Evolutionary conservation across 2,329 filamentous ascomycete species (phyloP).

Genomic region (Hypomyces rosellus): DNA sequence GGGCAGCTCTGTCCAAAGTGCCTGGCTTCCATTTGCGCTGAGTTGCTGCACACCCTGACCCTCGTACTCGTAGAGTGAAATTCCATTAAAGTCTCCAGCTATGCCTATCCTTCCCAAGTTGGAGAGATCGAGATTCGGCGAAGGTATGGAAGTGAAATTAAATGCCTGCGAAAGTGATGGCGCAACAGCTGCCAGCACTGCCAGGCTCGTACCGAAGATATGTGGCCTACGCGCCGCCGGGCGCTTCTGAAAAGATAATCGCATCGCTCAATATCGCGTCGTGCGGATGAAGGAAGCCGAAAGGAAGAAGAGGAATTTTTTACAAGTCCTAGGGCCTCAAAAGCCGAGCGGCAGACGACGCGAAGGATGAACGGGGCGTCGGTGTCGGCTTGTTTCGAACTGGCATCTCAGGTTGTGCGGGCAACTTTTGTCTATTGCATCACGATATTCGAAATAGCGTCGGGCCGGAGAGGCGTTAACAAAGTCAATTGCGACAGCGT

Average conservation of each 20-base stretch:
- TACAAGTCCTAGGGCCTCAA: constrained; percentile 2
- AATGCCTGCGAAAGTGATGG: constrained; percentile 42
- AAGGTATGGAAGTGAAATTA: constrained; percentile 55
- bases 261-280: constrained; percentile 35
- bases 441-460: constrained; percentile 14
- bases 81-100: constrained; percentile 81
- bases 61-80: constrained; percentile 82
- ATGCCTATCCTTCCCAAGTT: constrained; percentile 77
- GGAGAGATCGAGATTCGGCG: constrained; percentile 70
- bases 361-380: constrained; percentile 13
- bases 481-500: not conserved
- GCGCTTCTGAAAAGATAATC: constrained; percentile 39
- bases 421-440: constrained; percentile 22
- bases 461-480: constrained; percentile 10
- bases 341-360: constrained; percentile 5
- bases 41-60: constrained; percentile 67
- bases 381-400: constrained; percentile 13
- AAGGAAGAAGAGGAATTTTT: not conserved
- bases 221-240: constrained; percentile 33
- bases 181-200: constrained; percentile 36
- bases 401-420: constrained; percentile 23
- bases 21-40: constrained; percentile 70
- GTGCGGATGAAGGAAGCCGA: constrained; percentile 13
- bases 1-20: constrained; percentile 73
- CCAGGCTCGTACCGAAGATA: constrained; percentile 24